Evolutionary conservation across 306 rosid species (phyloP).

Genomic region (Cicer pinnatifidum): DNA sequence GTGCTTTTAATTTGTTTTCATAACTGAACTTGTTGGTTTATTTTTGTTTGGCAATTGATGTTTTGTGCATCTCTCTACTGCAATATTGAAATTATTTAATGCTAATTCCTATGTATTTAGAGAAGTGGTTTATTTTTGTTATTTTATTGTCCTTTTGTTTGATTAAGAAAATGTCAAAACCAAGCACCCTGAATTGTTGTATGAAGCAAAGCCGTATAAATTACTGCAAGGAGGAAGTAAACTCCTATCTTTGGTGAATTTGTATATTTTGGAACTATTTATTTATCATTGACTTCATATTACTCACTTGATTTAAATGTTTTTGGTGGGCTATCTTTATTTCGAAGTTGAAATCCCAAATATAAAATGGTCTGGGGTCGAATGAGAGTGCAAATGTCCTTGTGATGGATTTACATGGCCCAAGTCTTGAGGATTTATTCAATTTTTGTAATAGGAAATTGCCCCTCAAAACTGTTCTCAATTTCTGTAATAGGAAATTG

Average conservation of each 20-base stretch:
- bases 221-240: conserved; percentile 98
- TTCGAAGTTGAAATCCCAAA: conserved; percentile 85
- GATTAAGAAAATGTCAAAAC: conserved; percentile 86
- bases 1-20: conserved; percentile 27
- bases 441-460: conserved; percentile 90
- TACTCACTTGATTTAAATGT: conserved; percentile 36
- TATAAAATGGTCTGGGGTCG: conserved; percentile 85
- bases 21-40: not conserved
- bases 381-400: conserved; percentile 92
- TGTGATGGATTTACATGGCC: conserved; percentile 95
- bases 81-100: conserved; percentile 18
- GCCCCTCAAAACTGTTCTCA: conserved; percentile 90
- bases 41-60: conserved; percentile 7
- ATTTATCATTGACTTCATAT: conserved; percentile 30
- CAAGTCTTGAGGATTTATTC: conserved; percentile 97
- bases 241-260: conserved; percentile 42
- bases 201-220: conserved; percentile 88
- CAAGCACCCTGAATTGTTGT: conserved; percentile 93
- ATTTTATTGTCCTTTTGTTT: conserved; percentile 33
- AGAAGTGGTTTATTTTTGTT: not conserved
- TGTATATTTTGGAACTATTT: conserved; percentile 37
- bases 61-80: conserved; percentile 16
- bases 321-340: conserved; percentile 40
- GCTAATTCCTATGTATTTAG: not conserved
- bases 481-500: conserved; percentile 82